phyloP scores from a whole-genome alignment of 208 protist species.

The Leishmania gerbilli region DNA sequence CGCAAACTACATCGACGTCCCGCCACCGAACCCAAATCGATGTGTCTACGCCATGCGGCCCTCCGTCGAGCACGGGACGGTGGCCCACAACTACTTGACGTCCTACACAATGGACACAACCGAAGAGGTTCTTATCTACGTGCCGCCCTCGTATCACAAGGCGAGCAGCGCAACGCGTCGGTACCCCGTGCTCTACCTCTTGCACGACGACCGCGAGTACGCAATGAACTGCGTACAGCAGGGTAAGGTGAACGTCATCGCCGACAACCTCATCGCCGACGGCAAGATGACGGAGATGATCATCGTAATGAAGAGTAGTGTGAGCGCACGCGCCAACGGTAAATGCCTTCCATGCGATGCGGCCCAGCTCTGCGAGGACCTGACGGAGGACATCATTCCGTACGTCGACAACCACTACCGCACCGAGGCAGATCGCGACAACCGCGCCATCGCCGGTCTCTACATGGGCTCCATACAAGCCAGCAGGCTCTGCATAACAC shows the following conservation, averaged over 20 bases:
- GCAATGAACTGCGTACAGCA: constrained; percentile 28
- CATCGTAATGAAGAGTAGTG: constrained; percentile 14
- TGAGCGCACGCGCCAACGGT: background rate
- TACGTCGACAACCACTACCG: constrained; percentile 37
- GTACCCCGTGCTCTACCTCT: constrained; percentile 47
- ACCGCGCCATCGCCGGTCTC: constrained; percentile 38
- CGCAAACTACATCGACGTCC: constrained; percentile 46
- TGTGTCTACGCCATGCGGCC: constrained; percentile 17
- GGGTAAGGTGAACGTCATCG: constrained; percentile 41
- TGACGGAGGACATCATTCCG: constrained; percentile 36
- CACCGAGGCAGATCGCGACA: constrained; percentile 20
- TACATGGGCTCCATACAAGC: constrained; percentile 38
- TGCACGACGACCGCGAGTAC: constrained; percentile 33
- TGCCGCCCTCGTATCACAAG: constrained; percentile 40
- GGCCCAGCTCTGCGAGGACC: constrained; percentile 15
- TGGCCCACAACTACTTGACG: constrained; percentile 25
- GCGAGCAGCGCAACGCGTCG: constrained; percentile 15
- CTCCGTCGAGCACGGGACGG: constrained; percentile 22
- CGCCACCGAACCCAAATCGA: constrained; percentile 7
- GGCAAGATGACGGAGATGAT: constrained; percentile 17
- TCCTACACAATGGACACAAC: constrained; percentile 23
- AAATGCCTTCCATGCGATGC: background rate
- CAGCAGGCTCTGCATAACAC: constrained; percentile 21
- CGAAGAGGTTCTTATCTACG: constrained; percentile 39
- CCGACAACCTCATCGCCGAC: constrained; percentile 41